Conservation (phyloP, 371 early-diverging fungal species). For the Mucor plumbeus region DNA sequence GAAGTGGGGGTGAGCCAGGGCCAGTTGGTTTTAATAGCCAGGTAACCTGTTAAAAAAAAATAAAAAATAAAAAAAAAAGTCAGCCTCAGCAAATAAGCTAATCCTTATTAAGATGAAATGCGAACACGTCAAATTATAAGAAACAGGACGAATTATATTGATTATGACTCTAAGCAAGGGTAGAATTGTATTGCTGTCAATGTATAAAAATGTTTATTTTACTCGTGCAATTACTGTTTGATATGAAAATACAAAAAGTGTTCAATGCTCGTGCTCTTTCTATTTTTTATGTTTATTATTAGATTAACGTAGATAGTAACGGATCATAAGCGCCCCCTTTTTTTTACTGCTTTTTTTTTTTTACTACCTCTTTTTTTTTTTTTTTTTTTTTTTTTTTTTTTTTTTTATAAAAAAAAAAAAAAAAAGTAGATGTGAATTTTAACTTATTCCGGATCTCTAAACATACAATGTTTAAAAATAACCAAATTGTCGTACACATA, state of each 20-base stretch:
- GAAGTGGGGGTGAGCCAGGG: neutral
- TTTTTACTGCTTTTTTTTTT: neutral
- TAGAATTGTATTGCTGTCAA: neutral
- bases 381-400: neutral
- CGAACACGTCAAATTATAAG: constrained; percentile 1
- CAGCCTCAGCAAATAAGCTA: neutral
- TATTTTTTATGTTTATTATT: neutral
- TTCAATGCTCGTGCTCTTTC: neutral
- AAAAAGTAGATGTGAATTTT: no score
- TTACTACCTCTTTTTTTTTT: no score
- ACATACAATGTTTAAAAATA: constrained; percentile 3
- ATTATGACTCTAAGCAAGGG: neutral
- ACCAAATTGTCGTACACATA: neutral
- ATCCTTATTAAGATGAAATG: neutral
- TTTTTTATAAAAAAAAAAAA: no score
- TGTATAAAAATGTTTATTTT: neutral
- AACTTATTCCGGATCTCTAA: neutral
- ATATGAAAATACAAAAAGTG: neutral
- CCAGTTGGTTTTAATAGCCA: neutral
- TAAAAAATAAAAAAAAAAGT: neutral
- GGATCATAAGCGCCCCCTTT: neutral
- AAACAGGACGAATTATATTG: neutral
- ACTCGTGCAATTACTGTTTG: neutral
- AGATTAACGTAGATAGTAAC: constrained; percentile 1
- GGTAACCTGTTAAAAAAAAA: neutral